Percentiles rank a stretch among this genome's conserved stretches.
Evolutionary conservation across 441 rosid genomes (phyloP).

Genomic region (Theobroma grandiflorum): DNA sequence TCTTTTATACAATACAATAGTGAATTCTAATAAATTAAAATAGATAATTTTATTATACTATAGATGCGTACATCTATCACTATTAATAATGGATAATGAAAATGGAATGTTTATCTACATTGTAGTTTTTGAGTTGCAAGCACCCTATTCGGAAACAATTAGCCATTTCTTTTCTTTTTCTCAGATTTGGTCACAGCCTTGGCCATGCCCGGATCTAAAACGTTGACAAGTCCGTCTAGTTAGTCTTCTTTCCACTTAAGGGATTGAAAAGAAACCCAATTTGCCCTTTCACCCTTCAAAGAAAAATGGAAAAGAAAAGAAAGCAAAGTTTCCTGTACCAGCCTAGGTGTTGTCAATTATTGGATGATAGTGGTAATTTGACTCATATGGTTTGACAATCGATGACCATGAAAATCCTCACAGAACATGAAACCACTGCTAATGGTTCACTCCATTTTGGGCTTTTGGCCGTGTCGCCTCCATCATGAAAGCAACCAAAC

Average conservation of each 20-base stretch:
- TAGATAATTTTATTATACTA: too few species aligned
- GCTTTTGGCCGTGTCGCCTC: neutral
- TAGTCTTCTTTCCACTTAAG: neutral
- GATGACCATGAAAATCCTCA: neutral
- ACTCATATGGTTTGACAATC: neutral
- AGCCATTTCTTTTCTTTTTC: neutral
- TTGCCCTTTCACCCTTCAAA: neutral
- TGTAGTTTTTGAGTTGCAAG: neutral
- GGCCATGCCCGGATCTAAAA: neutral
- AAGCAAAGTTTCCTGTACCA: neutral
- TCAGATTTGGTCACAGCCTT: neutral
- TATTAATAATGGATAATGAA: neutral
- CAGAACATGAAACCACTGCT: neutral
- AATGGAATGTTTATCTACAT: neutral
- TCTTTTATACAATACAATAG: too few species aligned
- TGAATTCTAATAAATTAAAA: too few species aligned
- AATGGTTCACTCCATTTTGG: slow-evolving; percentile 1
- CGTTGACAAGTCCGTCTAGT: neutral
- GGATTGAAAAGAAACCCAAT: neutral
- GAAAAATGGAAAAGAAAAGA: neutral
- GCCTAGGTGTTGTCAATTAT: slow-evolving; percentile 14
- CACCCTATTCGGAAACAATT: neutral
- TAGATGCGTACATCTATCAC: too few species aligned
- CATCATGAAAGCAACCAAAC: slow-evolving; percentile 35
- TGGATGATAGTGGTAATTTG: neutral